Evolutionary conservation across 306 rosid species (phyloP).

Genomic region (Comarum palustre): DNA sequence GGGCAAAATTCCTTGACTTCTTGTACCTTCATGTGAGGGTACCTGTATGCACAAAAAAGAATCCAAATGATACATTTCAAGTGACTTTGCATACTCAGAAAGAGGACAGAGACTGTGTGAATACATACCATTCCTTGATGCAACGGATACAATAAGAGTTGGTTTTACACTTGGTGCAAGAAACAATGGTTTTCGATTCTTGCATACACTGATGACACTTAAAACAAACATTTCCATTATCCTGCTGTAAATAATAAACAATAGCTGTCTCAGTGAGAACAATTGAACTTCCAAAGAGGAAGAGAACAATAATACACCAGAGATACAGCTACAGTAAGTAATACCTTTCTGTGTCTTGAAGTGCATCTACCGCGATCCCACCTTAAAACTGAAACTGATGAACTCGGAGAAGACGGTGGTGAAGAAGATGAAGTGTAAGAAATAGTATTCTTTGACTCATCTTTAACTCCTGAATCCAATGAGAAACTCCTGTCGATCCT

Average conservation of each 20-base stretch:
- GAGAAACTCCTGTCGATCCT: slow-evolving; percentile 9
- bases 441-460: slow-evolving; percentile 4
- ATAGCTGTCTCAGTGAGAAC: slow-evolving; percentile 7
- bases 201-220: slow-evolving; percentile 76
- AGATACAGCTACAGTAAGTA: slow-evolving; percentile 14
- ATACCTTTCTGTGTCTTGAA: slow-evolving; percentile 24
- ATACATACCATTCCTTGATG: slow-evolving; percentile 58
- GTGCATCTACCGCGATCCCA: not conserved
- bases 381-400: slow-evolving; percentile 12
- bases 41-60: slow-evolving; percentile 44
- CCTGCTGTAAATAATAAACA: slow-evolving; percentile 33
- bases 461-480: slow-evolving; percentile 18
- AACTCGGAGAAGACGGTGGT: slow-evolving; percentile 16
- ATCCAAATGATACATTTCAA: slow-evolving; percentile 18
- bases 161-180: slow-evolving; percentile 52
- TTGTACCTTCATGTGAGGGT: slow-evolving; percentile 50
- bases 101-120: not conserved
- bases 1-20: slow-evolving; percentile 59
- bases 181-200: slow-evolving; percentile 38
- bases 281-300: not conserved
- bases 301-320: slow-evolving; percentile 10
- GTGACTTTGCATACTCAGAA: not conserved
- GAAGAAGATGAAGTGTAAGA: slow-evolving; percentile 21
- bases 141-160: slow-evolving; percentile 64
- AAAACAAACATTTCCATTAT: slow-evolving; percentile 23